phyloP scores from a whole-genome alignment of 495 filamentous ascomycete species.

The Eremomyces bilateralis region DNA sequence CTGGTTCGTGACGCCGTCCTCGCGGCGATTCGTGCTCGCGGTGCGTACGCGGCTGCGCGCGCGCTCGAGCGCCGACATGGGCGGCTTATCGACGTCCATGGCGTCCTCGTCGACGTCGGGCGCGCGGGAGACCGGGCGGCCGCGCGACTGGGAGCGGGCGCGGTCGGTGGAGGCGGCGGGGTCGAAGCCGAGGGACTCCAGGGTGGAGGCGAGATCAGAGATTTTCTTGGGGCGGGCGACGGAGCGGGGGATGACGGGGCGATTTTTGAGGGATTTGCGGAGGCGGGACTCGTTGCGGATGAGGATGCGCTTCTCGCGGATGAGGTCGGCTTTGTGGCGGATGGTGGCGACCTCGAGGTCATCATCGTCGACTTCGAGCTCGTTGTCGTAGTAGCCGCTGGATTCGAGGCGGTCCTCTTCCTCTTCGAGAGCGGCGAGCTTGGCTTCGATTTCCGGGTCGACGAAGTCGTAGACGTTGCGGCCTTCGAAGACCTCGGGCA shows the following conservation, averaged over 20 bases:
- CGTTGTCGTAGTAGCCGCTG: constrained; percentile 58
- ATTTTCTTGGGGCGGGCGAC: constrained; percentile 54
- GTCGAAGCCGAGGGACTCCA: constrained; percentile 72
- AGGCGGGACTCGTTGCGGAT: constrained; percentile 83
- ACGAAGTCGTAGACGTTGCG: constrained; percentile 94
- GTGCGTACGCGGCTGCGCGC: constrained; percentile 46
- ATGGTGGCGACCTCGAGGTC: constrained; percentile 64
- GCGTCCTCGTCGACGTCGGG: constrained; percentile 33
- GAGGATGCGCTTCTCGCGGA: constrained; percentile 72
- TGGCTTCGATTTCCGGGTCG: constrained; percentile 87
- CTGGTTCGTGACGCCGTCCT: constrained; percentile 52
- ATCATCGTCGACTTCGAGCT: constrained; percentile 24
- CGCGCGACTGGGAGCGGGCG: constrained; percentile 46
- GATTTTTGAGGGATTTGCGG: constrained; percentile 89
- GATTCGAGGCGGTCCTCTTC: constrained; percentile 82
- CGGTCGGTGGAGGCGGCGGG: constrained; percentile 48
- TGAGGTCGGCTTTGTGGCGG: constrained; percentile 77
- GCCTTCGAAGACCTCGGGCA: constrained; percentile 80
- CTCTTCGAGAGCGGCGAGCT: constrained; percentile 73
- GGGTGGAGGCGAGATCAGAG: constrained; percentile 60
- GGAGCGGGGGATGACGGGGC: constrained; percentile 65
- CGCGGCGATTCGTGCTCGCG: constrained; percentile 53
- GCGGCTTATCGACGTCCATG: constrained; percentile 62
- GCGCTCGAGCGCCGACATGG: constrained; percentile 19
- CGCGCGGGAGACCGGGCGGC: constrained; percentile 31